Evolutionary conservation across 139 green algal species (phyloP), one percentile per base, ranked within the genome.

Genomic region (Picochlorum sp.): DNA sequence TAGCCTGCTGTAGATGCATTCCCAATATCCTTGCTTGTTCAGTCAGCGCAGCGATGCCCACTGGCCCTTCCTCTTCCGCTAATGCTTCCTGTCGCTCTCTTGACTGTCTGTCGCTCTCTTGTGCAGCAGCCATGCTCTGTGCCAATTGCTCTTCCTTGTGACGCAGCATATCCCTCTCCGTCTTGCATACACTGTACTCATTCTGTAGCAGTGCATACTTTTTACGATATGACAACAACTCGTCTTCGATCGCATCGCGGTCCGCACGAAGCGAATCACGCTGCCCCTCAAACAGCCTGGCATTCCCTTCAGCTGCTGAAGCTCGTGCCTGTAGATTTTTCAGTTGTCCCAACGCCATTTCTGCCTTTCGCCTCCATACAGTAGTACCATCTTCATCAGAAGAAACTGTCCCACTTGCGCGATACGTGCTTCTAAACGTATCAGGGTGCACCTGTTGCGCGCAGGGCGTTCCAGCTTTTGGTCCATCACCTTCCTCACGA

Each of bases 201-300:
- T 59, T 44, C 61, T 68, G 61, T 41, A 57, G 25, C 39, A 30
- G 16, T 16, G 59, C 47, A 28, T 36, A 37, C 51, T 45, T 22
- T 13, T 45, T 28, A 40, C 36, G 22, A 16, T 33, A 29, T 13
- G 41, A 28, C 30, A 39, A n/a, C 9, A 61, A 32, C 20, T 60
- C 32, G 8, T 22, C 7, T 50, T 59, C 52, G 9, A 43, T 9
- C 14, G 52, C 22, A 14, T 59, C 52, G 12, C 22, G 18, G 12
- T 41, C 52, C 24, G 24, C 8, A 22, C n/a, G 12, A 12, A 30
- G 3, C n/a, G n/a, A n/a, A 36, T 26, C 52, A 45, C 7, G 16
- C 20, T 24, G 52, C 14, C 20, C 22, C 52, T 59, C n/a, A 10
- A 30, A 18, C 20, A 43, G 8, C 22, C 52, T 41, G 8, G 52